These are phyloP conservation scores for Cladosporium sp. DNA, from an alignment of 2,329 filamentous ascomycete species.

Conservation along the genomic window DNA sequence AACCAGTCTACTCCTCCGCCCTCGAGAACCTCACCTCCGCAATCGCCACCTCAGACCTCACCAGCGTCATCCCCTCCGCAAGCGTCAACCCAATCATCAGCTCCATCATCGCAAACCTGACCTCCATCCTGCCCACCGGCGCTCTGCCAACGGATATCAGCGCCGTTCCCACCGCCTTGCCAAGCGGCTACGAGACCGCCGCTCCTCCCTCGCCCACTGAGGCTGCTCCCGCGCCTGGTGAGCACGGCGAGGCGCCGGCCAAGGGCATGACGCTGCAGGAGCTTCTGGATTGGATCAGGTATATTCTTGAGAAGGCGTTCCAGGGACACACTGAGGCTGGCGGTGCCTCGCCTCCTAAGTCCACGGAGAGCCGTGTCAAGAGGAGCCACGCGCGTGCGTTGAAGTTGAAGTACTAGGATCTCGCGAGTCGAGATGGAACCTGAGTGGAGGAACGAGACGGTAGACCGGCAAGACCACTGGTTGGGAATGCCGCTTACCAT, in stretches of 20 bases:
- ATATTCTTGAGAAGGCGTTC: conserved; percentile 20
- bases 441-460: not conserved
- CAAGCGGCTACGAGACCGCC: conserved; percentile 20
- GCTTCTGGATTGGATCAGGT: conserved; percentile 28
- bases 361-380: not conserved
- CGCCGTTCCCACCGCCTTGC: conserved; percentile 22
- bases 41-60: conserved; percentile 20
- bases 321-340: conserved; percentile 9
- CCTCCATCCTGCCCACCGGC: conserved; percentile 22
- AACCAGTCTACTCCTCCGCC: conserved; percentile 24
- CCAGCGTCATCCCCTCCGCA: conserved; percentile 24
- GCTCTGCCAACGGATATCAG: conserved; percentile 22
- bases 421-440: not conserved
- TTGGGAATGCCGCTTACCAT: not conserved
- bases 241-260: conserved; percentile 1
- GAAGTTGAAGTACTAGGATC: not conserved
- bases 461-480: not conserved
- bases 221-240: conserved; percentile 14
- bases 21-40: conserved; percentile 24
- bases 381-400: conserved; percentile 14
- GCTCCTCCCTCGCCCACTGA: conserved; percentile 17
- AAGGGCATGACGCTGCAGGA: conserved; percentile 25
- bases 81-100: conserved; percentile 24
- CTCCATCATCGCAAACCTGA: conserved; percentile 24
- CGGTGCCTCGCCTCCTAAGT: not conserved